Percentiles rank a stretch among this genome's conserved stretches.
Conservation (phyloP, 1,139 yeast species). For the Yamadazyma jaroonii region DNA sequence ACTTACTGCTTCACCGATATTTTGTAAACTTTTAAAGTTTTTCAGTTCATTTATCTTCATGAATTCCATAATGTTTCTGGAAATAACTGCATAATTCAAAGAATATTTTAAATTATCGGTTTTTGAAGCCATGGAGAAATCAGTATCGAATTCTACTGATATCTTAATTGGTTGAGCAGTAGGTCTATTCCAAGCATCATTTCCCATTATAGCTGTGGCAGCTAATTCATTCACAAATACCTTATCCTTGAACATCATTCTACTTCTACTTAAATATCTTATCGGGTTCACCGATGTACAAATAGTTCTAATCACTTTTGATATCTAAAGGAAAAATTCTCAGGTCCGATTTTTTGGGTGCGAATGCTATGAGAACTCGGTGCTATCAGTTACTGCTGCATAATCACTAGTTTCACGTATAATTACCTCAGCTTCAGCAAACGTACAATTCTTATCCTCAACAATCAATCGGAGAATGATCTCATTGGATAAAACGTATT, state of each 20-base stretch:
- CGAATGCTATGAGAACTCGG: not conserved
- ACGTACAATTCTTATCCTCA: slow-evolving; percentile 38
- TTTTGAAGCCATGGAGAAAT: slow-evolving; percentile 65
- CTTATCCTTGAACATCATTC: slow-evolving; percentile 38
- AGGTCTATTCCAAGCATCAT: slow-evolving; percentile 74
- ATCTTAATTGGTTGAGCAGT: slow-evolving; percentile 68
- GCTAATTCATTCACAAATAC: slow-evolving; percentile 59
- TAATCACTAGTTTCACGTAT: slow-evolving; percentile 52
- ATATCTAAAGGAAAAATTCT: too few relatives aligned
- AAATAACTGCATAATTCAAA: slow-evolving; percentile 81
- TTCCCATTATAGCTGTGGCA: slow-evolving; percentile 66
- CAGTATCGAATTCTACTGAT: slow-evolving; percentile 60
- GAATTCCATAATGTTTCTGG: slow-evolving; percentile 56
- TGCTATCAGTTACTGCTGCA: slow-evolving; percentile 48
- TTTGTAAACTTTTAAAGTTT: slow-evolving; percentile 52
- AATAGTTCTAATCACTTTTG: slow-evolving; percentile 1
- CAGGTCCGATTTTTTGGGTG: too few relatives aligned
- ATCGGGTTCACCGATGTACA: slow-evolving; percentile 21
- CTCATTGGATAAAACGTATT: slow-evolving; percentile 65
- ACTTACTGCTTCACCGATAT: slow-evolving; percentile 56
- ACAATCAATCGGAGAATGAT: slow-evolving; percentile 50
- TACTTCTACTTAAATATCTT: slow-evolving; percentile 12
- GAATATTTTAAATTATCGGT: slow-evolving; percentile 80
- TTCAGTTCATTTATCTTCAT: slow-evolving; percentile 44
- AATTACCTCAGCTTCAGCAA: slow-evolving; percentile 44